phyloP scores from a whole-genome alignment of 169 alveolate genomes.

The Nephromyces sp. region DNA sequence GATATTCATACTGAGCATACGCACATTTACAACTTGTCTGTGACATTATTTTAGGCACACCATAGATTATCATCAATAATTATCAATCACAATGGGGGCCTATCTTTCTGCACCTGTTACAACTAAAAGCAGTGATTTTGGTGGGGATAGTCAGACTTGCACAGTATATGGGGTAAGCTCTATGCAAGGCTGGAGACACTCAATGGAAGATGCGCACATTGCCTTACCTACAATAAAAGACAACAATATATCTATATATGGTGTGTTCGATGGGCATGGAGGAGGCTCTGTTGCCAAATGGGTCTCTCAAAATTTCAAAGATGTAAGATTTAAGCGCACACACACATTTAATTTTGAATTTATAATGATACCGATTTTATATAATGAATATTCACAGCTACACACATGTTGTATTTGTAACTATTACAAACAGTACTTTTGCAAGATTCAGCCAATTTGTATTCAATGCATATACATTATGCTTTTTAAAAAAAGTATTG shows the following conservation, averaged over 20 bases:
- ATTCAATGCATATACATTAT: too few species aligned
- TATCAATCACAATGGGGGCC: constrained; percentile 21
- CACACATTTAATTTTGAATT: neutral
- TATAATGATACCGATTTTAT: neutral
- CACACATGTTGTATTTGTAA: neutral
- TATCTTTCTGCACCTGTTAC: constrained; percentile 23
- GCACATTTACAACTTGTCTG: too few species aligned
- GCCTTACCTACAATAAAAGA: constrained; percentile 8
- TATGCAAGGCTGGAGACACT: constrained; percentile 92
- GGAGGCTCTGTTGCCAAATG: constrained; percentile 86
- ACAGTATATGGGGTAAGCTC: constrained; percentile 20
- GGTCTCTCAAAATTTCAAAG: constrained; percentile 12
- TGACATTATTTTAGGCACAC: too few species aligned
- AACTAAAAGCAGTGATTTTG: constrained; percentile 4
- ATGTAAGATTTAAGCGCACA: neutral
- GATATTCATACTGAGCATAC: too few species aligned
- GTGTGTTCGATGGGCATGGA: constrained; percentile 98
- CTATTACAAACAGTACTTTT: neutral
- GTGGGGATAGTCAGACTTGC: constrained; percentile 1
- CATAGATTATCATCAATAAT: too few species aligned
- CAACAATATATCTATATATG: constrained; percentile 54
- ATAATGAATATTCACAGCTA: neutral
- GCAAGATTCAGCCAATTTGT: neutral
- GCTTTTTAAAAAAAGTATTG: too few species aligned
- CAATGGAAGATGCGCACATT: constrained; percentile 91